phyloP scores from a whole-genome alignment of 1,284 basidiomycete genomes.

The Pholiota adiposa region DNA sequence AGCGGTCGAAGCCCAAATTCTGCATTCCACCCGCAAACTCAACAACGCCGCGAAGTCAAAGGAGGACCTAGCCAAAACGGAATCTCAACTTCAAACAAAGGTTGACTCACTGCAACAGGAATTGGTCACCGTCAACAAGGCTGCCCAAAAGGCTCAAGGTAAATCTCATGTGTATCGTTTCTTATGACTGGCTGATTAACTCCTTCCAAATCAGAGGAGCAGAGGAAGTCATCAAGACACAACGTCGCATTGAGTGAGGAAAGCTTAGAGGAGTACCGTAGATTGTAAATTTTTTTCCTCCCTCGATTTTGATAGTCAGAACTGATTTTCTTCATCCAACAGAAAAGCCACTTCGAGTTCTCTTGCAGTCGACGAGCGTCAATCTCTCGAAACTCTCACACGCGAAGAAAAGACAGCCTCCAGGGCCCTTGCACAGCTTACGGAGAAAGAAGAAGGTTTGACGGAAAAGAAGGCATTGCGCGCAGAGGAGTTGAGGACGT shows the following conservation, averaged over 20 bases:
- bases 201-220: constrained; percentile 61
- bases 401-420: constrained; percentile 81
- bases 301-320: background rate
- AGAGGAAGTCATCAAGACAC: constrained; percentile 72
- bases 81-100: constrained; percentile 65
- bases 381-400: constrained; percentile 80
- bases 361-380: constrained; percentile 86
- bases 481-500: constrained; percentile 57
- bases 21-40: constrained; percentile 81
- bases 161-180: background rate
- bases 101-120: constrained; percentile 67
- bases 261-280: constrained; percentile 87
- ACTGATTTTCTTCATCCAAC: constrained; percentile 3
- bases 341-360: constrained; percentile 82
- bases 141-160: constrained; percentile 83
- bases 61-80: constrained; percentile 73
- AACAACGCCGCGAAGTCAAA: constrained; percentile 69
- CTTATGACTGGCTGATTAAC: background rate
- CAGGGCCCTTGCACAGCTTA: constrained; percentile 70
- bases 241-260: constrained; percentile 84
- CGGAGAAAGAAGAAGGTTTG: constrained; percentile 71
- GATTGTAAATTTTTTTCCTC: constrained; percentile 60
- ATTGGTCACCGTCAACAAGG: constrained; percentile 66
- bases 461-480: constrained; percentile 66
- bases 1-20: constrained; percentile 84